These are phyloP conservation scores for Lachnum nothofagi DNA, from an alignment of 2,329 filamentous ascomycete species.

Conservation along the genomic window DNA sequence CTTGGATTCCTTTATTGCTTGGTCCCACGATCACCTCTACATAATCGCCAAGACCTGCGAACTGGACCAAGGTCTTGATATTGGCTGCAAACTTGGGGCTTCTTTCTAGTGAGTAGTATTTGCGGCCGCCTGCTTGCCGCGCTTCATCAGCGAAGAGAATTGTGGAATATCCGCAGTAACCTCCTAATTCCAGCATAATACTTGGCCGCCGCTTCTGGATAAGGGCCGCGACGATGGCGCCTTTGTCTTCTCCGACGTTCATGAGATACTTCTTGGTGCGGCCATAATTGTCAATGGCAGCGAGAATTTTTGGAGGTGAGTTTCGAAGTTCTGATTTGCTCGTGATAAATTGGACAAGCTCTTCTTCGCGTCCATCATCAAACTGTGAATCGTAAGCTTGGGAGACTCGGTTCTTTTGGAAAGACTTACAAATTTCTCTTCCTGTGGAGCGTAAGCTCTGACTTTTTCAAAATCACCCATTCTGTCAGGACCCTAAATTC, in stretches of 20 bases:
- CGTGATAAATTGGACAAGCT: conserved; percentile 67
- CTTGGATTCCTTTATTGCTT: conserved; percentile 59
- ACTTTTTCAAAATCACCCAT: conserved; percentile 23
- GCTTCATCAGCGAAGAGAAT: conserved; percentile 68
- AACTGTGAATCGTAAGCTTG: conserved; percentile 37
- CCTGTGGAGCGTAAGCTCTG: conserved; percentile 25
- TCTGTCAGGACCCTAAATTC: background rate
- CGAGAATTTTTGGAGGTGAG: conserved; percentile 62
- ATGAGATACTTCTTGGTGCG: conserved; percentile 66
- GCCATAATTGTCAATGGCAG: conserved; percentile 66
- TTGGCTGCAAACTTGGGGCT: conserved; percentile 71
- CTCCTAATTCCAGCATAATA: conserved; percentile 72
- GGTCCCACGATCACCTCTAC: conserved; percentile 67
- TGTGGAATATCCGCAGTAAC: conserved; percentile 77
- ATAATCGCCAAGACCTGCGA: conserved; percentile 66
- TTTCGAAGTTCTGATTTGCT: conserved; percentile 49
- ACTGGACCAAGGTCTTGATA: conserved; percentile 61
- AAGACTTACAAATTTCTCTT: conserved; percentile 22
- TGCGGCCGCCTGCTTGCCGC: conserved; percentile 55
- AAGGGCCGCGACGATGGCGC: conserved; percentile 62
- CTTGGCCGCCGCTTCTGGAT: conserved; percentile 63
- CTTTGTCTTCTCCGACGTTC: conserved; percentile 75
- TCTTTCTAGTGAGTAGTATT: conserved; percentile 67
- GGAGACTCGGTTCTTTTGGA: background rate
- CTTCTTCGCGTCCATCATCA: conserved; percentile 69